Evolutionary conservation across 1,284 basidiomycete genomes (phyloP), one percentile per base, ranked within the genome.

Genomic region (Ganoderma meredithae): DNA sequence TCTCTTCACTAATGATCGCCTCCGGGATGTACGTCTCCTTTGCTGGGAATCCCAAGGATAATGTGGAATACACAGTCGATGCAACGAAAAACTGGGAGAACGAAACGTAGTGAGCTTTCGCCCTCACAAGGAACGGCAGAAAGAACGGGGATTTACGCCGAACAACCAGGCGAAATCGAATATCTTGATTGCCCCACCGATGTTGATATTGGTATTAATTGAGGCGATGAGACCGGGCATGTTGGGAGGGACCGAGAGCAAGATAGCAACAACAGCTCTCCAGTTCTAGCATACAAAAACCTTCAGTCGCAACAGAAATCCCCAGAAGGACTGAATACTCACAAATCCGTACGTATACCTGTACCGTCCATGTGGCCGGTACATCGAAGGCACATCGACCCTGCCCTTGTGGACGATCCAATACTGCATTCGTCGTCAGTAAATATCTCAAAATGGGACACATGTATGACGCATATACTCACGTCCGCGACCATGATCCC

Each of bases 401-500:
- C 84, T 85, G 64, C 89, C 80, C 69, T 76, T 81, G 74, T 91
- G 90, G 4, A 92, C 80, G 36, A 92, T 74, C 89, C 88, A 91
- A 73, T 89, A 91, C 89, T 91, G 66, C 17, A 9, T 39, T 10
- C 22, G 1, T 3, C 27, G 2, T 49, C 33, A 25, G 19, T 62
- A n/a, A 31, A 40, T 36, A 60, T 41, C 63, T 13, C 40, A 62
- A 52, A 22, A n/a, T n/a, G 67, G 33, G 52, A 60, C 17, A 10
- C 27, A 17, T 39, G 3, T 9, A 40, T 3, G 53, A 33, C 25
- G 47, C 19, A 56, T 12, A 31, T 33, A 79, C 85, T 75, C 71
- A 92, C 90, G 76, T 93, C 91, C n/a, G 85, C 84, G 33, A 90
- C 81, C 88, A 92, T 91, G 71, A 92, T 87, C 31, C 88, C 91